A percentile compares a stretch with the other conserved stretches of the same genome.
These are phyloP conservation scores for Chenopodium suecicum DNA, from an alignment of 148 eudicot species.

Conservation along the genomic window DNA sequence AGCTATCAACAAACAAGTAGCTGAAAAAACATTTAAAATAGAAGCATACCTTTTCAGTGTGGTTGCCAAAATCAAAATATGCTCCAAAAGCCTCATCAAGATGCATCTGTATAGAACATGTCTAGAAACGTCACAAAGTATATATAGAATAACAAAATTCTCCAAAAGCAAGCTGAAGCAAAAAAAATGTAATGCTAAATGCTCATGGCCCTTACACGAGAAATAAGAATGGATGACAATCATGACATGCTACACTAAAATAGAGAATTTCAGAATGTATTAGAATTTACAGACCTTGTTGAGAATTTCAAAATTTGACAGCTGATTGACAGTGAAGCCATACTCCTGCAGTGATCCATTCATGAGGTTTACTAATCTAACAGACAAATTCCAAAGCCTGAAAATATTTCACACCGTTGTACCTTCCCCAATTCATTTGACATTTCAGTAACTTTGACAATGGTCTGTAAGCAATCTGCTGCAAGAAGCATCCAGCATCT, in stretches of 20 bases:
- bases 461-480: constrained; percentile 79
- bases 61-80: constrained; percentile 95
- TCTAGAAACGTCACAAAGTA: not conserved
- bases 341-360: constrained; percentile 61
- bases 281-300: constrained; percentile 58
- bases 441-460: constrained; percentile 54
- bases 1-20: constrained; percentile 7
- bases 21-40: not conserved
- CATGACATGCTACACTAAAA: not conserved
- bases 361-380: constrained; percentile 19
- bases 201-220: not conserved
- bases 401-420: constrained; percentile 10
- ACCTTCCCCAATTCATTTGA: constrained; percentile 58
- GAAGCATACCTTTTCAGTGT: constrained; percentile 76
- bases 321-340: constrained; percentile 49
- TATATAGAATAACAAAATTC: not conserved
- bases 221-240: not conserved
- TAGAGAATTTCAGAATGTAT: not conserved
- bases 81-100: constrained; percentile 69
- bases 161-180: not conserved
- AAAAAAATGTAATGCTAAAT: not conserved
- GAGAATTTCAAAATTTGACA: constrained; percentile 78
- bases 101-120: constrained; percentile 66
- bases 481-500: constrained; percentile 99
- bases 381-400: constrained; percentile 11